These are phyloP conservation scores for Pyrenula aspistea DNA, from an alignment of 495 filamentous ascomycete species.

Conservation along the genomic window DNA sequence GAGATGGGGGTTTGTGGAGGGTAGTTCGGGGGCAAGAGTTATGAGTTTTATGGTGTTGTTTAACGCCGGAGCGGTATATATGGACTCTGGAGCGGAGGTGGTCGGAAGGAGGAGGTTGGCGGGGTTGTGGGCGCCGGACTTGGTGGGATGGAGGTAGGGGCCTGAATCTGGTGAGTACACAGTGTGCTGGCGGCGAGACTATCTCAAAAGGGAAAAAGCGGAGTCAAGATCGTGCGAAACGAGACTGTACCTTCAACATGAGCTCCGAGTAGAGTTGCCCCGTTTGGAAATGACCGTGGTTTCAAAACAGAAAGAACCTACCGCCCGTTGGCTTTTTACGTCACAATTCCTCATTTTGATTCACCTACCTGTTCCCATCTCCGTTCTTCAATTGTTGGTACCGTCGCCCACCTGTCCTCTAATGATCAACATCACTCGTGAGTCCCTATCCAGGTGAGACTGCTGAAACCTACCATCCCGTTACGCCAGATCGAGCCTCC, in stretches of 20 bases:
- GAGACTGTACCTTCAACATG: conserved; percentile 50
- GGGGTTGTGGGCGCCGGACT: conserved; percentile 51
- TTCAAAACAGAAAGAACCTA: not conserved
- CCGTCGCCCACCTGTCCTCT: conserved; percentile 4
- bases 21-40: conserved; percentile 56
- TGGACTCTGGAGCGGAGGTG: conserved; percentile 1
- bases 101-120: conserved; percentile 26
- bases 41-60: conserved; percentile 41
- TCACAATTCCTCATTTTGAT: too few relatives aligned
- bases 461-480: not conserved
- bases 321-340: conserved; percentile 32
- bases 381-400: not conserved
- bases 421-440: conserved; percentile 56
- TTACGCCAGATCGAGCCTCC: not conserved
- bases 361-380: conserved; percentile 18
- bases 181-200: too few relatives aligned
- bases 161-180: too few relatives aligned
- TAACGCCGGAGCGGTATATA: conserved; percentile 1
- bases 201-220: too few relatives aligned
- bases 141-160: conserved; percentile 53
- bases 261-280: conserved; percentile 57
- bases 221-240: too few relatives aligned
- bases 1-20: conserved; percentile 37
- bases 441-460: conserved; percentile 56
- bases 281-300: conserved; percentile 14